Conservation (phyloP, 2,329 filamentous ascomycete species). For the Botryotinia convoluta region DNA sequence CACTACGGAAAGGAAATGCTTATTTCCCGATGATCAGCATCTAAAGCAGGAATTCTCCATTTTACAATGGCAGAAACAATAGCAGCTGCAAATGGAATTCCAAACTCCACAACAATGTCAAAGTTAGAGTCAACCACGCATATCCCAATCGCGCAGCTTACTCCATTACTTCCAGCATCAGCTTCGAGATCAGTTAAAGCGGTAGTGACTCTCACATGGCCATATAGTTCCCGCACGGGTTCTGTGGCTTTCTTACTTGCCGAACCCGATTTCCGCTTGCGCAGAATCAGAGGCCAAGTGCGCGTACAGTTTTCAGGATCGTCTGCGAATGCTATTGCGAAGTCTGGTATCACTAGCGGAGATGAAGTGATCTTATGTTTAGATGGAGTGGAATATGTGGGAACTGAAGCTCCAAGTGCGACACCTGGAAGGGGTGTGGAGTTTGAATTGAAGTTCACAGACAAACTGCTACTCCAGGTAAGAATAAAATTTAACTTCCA, state of each 20-base stretch:
- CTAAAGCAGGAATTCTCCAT: background rate
- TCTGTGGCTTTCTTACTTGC: slow-evolving; percentile 77
- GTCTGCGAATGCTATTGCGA: slow-evolving; percentile 66
- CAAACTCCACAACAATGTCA: slow-evolving; percentile 7
- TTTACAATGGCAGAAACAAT: slow-evolving; percentile 6
- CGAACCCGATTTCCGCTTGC: slow-evolving; percentile 79
- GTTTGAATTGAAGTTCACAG: slow-evolving; percentile 57
- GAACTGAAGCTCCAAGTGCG: slow-evolving; percentile 40
- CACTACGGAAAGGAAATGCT: background rate
- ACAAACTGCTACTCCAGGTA: slow-evolving; percentile 50
- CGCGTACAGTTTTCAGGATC: slow-evolving; percentile 71
- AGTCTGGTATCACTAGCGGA: slow-evolving; percentile 69
- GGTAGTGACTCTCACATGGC: slow-evolving; percentile 84
- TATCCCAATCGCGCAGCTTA: slow-evolving; percentile 56
- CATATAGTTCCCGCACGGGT: slow-evolving; percentile 75
- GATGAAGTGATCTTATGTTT: slow-evolving; percentile 71
- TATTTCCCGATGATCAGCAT: background rate
- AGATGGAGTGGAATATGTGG: slow-evolving; percentile 62
- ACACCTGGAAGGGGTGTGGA: slow-evolving; percentile 52
- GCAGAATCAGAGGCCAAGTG: slow-evolving; percentile 74
- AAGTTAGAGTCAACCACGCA: slow-evolving; percentile 34
- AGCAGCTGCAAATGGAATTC: background rate
- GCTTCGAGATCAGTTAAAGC: slow-evolving; percentile 57
- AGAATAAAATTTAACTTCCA: slow-evolving; percentile 17
- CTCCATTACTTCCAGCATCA: slow-evolving; percentile 46